A percentile compares a stretch with the other conserved stretches of the same genome.
These are phyloP conservation scores for Ruellia speciosa DNA, from an alignment of 305 asterid genomes.

Conservation along the genomic window DNA sequence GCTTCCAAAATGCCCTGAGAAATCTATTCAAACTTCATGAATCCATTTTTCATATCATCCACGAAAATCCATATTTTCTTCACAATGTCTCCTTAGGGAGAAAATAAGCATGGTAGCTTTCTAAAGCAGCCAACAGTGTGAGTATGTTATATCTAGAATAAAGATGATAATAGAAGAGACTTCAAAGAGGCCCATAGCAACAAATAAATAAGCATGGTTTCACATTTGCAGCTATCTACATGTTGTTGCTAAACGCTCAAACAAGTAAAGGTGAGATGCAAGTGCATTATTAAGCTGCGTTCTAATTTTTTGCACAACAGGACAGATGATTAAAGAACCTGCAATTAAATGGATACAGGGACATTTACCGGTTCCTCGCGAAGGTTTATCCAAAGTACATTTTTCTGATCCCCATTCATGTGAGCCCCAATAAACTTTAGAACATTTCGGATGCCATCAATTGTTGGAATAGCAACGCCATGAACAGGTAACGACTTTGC, in stretches of 20 bases:
- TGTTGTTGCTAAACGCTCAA: constrained; percentile 7
- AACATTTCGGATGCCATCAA: constrained; percentile 88
- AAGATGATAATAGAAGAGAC: constrained; percentile 11
- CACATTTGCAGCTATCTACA: constrained; percentile 6
- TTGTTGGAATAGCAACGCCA: constrained; percentile 95
- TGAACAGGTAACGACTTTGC: constrained; percentile 79
- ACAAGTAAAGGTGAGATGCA: constrained; percentile 2
- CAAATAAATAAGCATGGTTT: constrained; percentile 15
- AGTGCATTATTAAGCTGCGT: neutral
- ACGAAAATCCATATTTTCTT: neutral
- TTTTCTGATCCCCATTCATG: constrained; percentile 47
- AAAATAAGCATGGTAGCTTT: constrained; percentile 6
- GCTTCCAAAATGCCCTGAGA: no score
- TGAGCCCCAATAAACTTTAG: constrained; percentile 78
- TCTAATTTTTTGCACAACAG: neutral
- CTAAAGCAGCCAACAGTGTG: constrained; percentile 12
- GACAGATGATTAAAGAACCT: neutral
- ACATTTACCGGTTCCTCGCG: constrained; percentile 94
- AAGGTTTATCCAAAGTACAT: constrained; percentile 83
- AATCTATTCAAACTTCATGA: neutral
- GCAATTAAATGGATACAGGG: constrained; percentile 3
- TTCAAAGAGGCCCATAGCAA: constrained; percentile 18
- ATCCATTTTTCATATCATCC: neutral
- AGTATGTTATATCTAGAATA: neutral
- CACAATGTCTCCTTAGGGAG: neutral